These are phyloP conservation scores for Linnemannia schmuckeri DNA, from an alignment of 192 early-diverging fungal genomes.

Conservation along the genomic window DNA sequence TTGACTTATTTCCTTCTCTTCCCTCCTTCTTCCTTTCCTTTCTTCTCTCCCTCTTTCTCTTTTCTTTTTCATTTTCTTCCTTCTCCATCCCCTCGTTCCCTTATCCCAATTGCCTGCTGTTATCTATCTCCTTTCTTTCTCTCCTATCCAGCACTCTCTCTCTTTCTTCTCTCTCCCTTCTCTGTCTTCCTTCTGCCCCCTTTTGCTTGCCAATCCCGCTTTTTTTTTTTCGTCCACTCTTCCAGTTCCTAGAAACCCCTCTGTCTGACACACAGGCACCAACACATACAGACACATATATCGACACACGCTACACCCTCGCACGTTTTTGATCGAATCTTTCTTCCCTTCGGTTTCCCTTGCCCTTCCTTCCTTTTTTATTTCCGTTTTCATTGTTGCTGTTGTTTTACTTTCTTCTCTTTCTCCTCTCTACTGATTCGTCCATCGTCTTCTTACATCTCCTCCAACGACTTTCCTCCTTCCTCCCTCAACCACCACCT, in stretches of 20 bases:
- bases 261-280: not conserved
- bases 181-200: not conserved
- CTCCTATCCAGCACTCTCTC: not conserved
- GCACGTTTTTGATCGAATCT: not conserved
- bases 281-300: not conserved
- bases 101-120: not conserved
- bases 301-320: conserved; percentile 8
- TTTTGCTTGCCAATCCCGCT: not conserved
- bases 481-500: not conserved
- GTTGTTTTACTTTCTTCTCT: not conserved
- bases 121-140: not conserved
- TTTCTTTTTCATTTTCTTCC: not conserved
- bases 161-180: not conserved
- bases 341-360: not conserved
- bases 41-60: not conserved
- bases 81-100: too few relatives aligned
- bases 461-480: not conserved
- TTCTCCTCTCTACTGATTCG: not conserved
- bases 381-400: not conserved
- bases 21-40: not conserved
- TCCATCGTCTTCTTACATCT: conserved; percentile 10
- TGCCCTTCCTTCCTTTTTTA: not conserved
- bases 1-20: not conserved
- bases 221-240: not conserved
- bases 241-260: not conserved